These are phyloP conservation scores for Botrytis hyacinthi DNA, from an alignment of 2,329 filamentous ascomycete genomes.

Conservation along the genomic window DNA sequence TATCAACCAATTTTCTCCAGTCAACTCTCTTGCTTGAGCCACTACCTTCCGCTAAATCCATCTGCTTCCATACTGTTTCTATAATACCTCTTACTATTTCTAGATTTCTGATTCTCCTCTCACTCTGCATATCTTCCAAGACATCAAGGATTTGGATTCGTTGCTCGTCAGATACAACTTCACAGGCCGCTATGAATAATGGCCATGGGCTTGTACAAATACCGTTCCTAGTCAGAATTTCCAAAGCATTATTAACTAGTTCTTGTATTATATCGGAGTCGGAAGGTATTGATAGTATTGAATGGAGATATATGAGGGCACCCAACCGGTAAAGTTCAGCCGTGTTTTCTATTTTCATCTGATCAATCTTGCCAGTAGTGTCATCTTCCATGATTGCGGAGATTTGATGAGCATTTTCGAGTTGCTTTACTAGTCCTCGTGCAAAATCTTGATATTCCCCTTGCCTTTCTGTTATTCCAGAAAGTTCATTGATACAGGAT, in stretches of 20 bases:
- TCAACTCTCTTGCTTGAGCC: slow-evolving; percentile 9
- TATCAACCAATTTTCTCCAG: slow-evolving; percentile 21
- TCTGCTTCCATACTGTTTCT: slow-evolving; percentile 47
- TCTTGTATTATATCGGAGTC: slow-evolving; percentile 28
- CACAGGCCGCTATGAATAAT: slow-evolving; percentile 48
- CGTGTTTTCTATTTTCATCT: slow-evolving; percentile 40
- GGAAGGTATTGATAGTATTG: slow-evolving; percentile 25
- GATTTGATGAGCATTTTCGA: slow-evolving; percentile 32
- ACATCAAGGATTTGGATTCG: slow-evolving; percentile 43
- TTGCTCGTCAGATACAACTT: slow-evolving; percentile 44
- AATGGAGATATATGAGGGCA: slow-evolving; percentile 44
- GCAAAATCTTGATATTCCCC: slow-evolving; percentile 10
- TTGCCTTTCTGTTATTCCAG: not conserved
- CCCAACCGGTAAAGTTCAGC: slow-evolving; percentile 49
- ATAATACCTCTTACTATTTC: slow-evolving; percentile 46
- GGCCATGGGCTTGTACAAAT: slow-evolving; percentile 51
- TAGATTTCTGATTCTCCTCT: slow-evolving; percentile 47
- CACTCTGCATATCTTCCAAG: slow-evolving; percentile 45
- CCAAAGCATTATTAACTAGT: slow-evolving; percentile 40
- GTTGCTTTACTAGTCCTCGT: slow-evolving; percentile 26
- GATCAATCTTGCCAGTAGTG: slow-evolving; percentile 34
- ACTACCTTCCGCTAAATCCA: slow-evolving; percentile 39
- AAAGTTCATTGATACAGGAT: slow-evolving; percentile 41
- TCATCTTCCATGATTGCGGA: slow-evolving; percentile 35
- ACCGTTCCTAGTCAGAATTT: slow-evolving; percentile 40